Percentiles rank a stretch among this genome's conserved stretches.
These are phyloP conservation scores for Chlorencoelia australis DNA, from an alignment of 2,329 filamentous ascomycete genomes.

Conservation along the genomic window DNA sequence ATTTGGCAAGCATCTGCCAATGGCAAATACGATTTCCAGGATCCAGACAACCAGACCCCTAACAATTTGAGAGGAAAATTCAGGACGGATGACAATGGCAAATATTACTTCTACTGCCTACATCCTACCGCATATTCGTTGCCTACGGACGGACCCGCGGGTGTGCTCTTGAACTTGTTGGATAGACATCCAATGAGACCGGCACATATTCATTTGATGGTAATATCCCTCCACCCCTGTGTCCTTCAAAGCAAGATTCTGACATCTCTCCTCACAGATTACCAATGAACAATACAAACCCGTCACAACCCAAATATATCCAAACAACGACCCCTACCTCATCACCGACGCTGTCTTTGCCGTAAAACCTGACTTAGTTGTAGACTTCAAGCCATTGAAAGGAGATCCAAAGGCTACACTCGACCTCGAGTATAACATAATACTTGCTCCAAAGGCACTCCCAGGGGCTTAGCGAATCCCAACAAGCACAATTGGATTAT, in stretches of 20 bases:
- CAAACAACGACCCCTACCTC: constrained; percentile 53
- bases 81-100: constrained; percentile 44
- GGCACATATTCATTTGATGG: constrained; percentile 48
- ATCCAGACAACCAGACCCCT: constrained; percentile 46
- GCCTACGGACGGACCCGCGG: constrained; percentile 41
- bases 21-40: constrained; percentile 48
- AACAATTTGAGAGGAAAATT: constrained; percentile 54
- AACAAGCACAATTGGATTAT: constrained; percentile 1
- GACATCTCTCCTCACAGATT: constrained; percentile 29
- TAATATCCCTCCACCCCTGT: constrained; percentile 18
- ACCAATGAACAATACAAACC: constrained; percentile 51
- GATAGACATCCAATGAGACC: constrained; percentile 48
- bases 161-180: constrained; percentile 40
- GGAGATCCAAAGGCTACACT: constrained; percentile 26
- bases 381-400: constrained; percentile 32
- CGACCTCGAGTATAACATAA: constrained; percentile 29
- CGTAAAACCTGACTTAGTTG: constrained; percentile 40
- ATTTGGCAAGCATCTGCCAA: constrained; percentile 57
- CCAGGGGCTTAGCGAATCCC: not conserved
- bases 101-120: constrained; percentile 41
- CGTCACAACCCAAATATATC: constrained; percentile 70
- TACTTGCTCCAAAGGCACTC: constrained; percentile 10
- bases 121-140: constrained; percentile 33
- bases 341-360: constrained; percentile 42
- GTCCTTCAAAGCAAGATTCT: not conserved